Conservation (phyloP, 257 asterid genomes). For the Cruciata laevipes region DNA sequence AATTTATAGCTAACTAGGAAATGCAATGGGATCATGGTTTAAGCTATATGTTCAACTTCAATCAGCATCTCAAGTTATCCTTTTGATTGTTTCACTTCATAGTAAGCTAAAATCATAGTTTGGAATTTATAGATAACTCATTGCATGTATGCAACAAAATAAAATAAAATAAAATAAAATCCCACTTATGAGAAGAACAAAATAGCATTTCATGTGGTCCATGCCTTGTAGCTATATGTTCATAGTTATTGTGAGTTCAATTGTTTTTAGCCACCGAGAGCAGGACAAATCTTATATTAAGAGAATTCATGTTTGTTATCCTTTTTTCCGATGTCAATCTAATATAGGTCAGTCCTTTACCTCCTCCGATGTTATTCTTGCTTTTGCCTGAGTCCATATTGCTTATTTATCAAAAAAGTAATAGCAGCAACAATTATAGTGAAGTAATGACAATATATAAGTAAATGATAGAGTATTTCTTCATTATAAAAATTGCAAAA, state of each 20-base stretch:
- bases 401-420: neutral
- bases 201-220: neutral
- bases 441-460: neutral
- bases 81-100: neutral
- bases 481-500: neutral
- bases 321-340: neutral
- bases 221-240: neutral
- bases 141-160: neutral
- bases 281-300: neutral
- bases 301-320: neutral
- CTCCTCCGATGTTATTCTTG: neutral
- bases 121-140: neutral
- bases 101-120: neutral
- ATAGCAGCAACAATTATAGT: neutral
- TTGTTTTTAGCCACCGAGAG: neutral
- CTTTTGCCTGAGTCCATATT: neutral
- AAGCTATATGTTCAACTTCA: neutral
- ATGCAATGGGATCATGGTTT: neutral
- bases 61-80: neutral
- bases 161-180: too few species aligned
- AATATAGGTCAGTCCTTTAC: neutral
- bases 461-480: neutral
- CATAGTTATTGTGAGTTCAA: neutral
- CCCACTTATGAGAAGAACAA: neutral
- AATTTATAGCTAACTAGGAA: neutral